Evolutionary conservation across 2,329 filamentous ascomycete genomes (phyloP), one percentile per base, ranked within the genome.

Genomic region (Xylaria sp.): DNA sequence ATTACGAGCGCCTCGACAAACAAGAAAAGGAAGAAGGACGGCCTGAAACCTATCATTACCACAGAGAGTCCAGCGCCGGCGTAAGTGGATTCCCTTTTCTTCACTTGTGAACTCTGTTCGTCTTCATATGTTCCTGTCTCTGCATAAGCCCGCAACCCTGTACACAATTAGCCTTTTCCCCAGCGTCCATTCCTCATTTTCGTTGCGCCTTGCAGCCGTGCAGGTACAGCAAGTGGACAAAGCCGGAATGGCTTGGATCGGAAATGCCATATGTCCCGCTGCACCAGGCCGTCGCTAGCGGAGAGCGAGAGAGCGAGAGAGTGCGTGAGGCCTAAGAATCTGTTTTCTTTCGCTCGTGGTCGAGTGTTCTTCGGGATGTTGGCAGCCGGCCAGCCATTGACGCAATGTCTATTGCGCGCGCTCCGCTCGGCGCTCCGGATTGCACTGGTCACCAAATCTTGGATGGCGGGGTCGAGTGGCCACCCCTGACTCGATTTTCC

Each of bases 21-120:
- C 72, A 93, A 92, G 86, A 93, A 93, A 86, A 87, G 90, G 78
- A 90, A 91, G 84, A 93, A 93, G 86, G 89, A 91, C 51, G 87
- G 86, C 63, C 82, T 92, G 74, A 92, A 92, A 82, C 91, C 91
- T 76, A 93, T 93, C 78, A 91, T 93, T 81, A 93, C 91, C 50
- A 91, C 87, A 69, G 90, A 92, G 76, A 83, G 80, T 80, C 84
- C 82, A 78, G 80, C 76, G 72, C 77, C 76, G 41, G 73, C 70
- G 76, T 80, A 78, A 78, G 81, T 71, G 59, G 48, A 37, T 61
- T 68, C 50, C 13, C 64, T 70, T 34, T 59, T 50, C 69, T 20
- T 66, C 50, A 63, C 34, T 2, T 34, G 2, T n/a, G 18, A 3
- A 41, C 15, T 50, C 63, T 63, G 25, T 50, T 13, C 59, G 18